Base-by-base conservation (phyloP, 495 filamentous ascomycete genomes). In the Penicilliopsis zonata region DNA sequence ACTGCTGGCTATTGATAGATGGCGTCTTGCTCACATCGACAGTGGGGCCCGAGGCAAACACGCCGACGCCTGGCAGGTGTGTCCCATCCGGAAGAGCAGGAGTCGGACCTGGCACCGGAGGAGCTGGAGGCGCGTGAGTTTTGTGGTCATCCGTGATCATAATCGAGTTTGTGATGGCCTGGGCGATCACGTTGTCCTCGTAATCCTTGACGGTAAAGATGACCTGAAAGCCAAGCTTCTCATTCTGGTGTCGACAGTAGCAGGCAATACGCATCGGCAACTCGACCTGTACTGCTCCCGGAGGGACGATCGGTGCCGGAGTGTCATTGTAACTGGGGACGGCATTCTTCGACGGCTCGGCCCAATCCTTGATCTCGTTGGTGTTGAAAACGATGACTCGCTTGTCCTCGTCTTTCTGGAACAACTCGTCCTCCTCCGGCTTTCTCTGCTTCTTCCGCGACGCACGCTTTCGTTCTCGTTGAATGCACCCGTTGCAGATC, bases 111-210 rank as follows among this genome's bases (percentile, higher is more conserved):
- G 57, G 40, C 10, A 43, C 45, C 1, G 54, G 50, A 33, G 59
- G 41, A 22, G 60, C 51, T 14, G 61, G 36, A 36, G 67, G 56
- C 25, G 67, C 57, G 36, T 82, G 77, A 2, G 84, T 87, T 53
- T 96, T 96, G 59, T 96, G 88, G 49, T 96, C 87, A 53, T 96
- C 88, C 1, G 88, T 95, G 44, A 96, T 94, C 68, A 94, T 80
- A 34, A 94, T 90, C 1, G 84, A 78, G 20, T 74, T 71, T 4
- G 84, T 86, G 16, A 94, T 78, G n/a, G 72, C 70, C 46, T 96
- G 88, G 13, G 86, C 80, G 30, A 94, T 54, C 13, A 92, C 55
- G 25, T 75, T 74, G 46, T 72, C 76, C 33, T 68, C 45, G 40
- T 78, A 69, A 59, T 93, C 82, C 46, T 86, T 92, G 32, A 96